Base-by-base conservation (phyloP, 2,329 filamentous ascomycete species). In the Trichoderma oligosporum region DNA sequence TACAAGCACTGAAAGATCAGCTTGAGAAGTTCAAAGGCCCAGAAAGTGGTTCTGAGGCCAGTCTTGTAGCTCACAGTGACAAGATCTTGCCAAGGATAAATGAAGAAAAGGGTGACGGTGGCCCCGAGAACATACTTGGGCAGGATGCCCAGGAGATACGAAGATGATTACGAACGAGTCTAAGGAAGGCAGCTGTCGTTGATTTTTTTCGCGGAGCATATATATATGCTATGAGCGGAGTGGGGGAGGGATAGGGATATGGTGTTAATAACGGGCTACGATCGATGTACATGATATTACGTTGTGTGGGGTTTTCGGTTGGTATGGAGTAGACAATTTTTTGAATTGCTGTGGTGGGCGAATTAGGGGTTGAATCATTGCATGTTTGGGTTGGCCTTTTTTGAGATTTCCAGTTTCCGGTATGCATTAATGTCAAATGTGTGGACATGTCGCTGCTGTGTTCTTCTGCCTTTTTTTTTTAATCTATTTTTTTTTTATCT, bases 1-100 rank as follows among this genome's bases (percentile, higher is more conserved):
- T 89, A 16, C 60, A 67, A 16, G 64, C 66, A 49, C 57, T 74
- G 24, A 73, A 66, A 59, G 64, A 60, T 31, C 66, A 67, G 44
- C 58, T 74, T 29, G 67, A 70, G 44, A 66, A 65, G 46, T 48
- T 68, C 4, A 66, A 66, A 42, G 55, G 47, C 6, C 20, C 39
- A 22, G 36, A 48, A 20, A 51, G 31, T n/a, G 16, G n/a, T 7
- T 9, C 47, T 18, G 25, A 33, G 12, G 46, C 3, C 25, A 56
- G 33, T 25, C 27, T 5, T 18, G 39, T 16, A 22, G 16, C 35
- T 33, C 25, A 16, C 16, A 27, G 25, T 9, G 53, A 22, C 16
- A 46, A 46, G 41, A 38, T 18, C n/a, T 14, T 55, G 7, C 41
- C 52, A 7, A 55, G 25, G 22, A 55, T 55, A 22, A 56, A 27